Base-by-base conservation (phyloP, 805 yeast species). In the Sungouiozyma ichnusensis region DNA sequence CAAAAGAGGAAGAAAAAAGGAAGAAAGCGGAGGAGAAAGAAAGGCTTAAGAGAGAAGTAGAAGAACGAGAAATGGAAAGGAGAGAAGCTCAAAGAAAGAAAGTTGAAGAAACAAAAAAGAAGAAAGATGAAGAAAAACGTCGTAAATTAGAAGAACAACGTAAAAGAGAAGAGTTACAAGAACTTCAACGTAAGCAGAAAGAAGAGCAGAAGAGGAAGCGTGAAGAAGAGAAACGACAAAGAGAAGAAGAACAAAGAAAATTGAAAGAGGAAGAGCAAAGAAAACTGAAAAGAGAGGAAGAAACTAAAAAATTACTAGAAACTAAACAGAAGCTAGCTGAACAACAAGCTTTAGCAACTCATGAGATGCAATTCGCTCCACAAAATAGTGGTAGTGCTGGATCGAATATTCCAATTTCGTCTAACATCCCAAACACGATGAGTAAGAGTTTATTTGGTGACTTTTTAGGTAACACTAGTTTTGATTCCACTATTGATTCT, bases 1-100 rank as follows among this genome's bases (percentile, higher is more conserved):
- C 80, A 0, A 76, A 74, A 46, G 85, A 78, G 52, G 83, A 77
- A 48, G 84, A 76, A 50, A 65, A 69, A 38, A 67, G 66, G 43
- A 69, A 65, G 50, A 76, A 73, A 46, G 81, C 77, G 50, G 77
- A 71, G 40, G 78, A 75, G 43, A 65, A 63, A 43, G 79, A 73
- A 49, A 76, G 75, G 47, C 70, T 73, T 3, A 53, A 51, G 38
- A 53, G 51, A 39, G 61, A 58, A 62, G 72, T 55, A 54, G 67
- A 49, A 62, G 63, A 52, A 62, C 68, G 57, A 64, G 71, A 57
- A 65, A 57, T 34, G 64, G 69, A 57, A 52, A 65, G 58, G 63
- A 65, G 64, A 51, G 68, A 60, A 38, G 62, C 50, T 40, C 63
- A 54, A 48, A 50, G 57, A 55, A 60, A 54, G 47, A 65, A 56